Evolutionary conservation across 2,329 filamentous ascomycete species (phyloP).

Genomic region (Pestalotiopsis sp.): DNA sequence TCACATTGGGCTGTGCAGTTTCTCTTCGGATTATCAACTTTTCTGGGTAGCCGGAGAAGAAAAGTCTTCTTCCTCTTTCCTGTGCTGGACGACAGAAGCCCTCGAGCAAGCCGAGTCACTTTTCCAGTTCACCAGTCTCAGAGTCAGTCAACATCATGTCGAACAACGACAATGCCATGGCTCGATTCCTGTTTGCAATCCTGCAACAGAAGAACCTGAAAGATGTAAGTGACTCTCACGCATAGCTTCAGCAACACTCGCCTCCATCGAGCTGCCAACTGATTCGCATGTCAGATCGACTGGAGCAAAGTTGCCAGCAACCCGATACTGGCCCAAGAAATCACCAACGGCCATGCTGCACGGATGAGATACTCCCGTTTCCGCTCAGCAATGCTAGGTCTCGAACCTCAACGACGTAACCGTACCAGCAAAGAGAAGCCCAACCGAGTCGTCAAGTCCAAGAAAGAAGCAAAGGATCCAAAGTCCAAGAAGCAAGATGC

Average conservation of each 20-base stretch:
- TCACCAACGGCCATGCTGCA: slow-evolving; percentile 62
- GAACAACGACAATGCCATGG: slow-evolving; percentile 58
- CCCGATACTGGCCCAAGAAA: slow-evolving; percentile 53
- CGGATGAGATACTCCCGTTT: slow-evolving; percentile 63
- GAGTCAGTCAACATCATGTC: slow-evolving; percentile 43
- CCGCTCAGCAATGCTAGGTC: slow-evolving; percentile 45
- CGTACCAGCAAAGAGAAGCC: slow-evolving; percentile 41
- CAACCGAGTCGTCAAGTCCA: slow-evolving; percentile 47
- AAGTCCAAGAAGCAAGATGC: slow-evolving; percentile 39
- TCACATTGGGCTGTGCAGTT: slow-evolving; percentile 28
- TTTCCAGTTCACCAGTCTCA: neutral
- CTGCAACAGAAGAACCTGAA: slow-evolving; percentile 62
- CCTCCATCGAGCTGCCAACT: slow-evolving; percentile 13
- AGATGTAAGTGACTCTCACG: slow-evolving; percentile 48
- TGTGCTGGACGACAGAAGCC: neutral
- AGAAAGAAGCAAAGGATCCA: slow-evolving; percentile 31
- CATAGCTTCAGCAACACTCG: neutral
- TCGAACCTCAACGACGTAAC: slow-evolving; percentile 50
- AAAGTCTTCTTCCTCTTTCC: neutral
- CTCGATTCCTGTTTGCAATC: slow-evolving; percentile 61
- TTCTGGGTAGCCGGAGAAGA: neutral
- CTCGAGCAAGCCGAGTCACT: neutral
- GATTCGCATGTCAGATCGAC: slow-evolving; percentile 49
- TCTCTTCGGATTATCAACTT: slow-evolving; percentile 22
- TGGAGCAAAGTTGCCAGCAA: slow-evolving; percentile 60